Evolutionary conservation across 345 rosid genomes (phyloP), one percentile per base, ranked within the genome.

Genomic region (Cochlearia excelsa): DNA sequence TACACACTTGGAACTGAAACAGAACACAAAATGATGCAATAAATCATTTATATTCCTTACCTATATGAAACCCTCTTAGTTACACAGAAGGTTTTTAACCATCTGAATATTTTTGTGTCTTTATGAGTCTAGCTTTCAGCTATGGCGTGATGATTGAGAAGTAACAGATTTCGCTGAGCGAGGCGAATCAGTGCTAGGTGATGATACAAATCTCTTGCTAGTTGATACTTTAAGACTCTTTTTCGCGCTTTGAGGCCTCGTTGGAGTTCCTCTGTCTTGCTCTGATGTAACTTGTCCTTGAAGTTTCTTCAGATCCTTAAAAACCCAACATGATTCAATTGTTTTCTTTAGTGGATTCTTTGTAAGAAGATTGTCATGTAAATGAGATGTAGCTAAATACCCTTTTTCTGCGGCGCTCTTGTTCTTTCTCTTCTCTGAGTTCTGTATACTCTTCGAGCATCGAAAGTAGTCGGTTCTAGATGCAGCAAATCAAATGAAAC

Each of bases 251-350:
- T 63, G 86, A 48, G 80, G 71, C 78, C 81, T 89, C 2, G 84
- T 82, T 45, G 91, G 91, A 78, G 84, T 85, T 71, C 86, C 82
- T 72, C 85, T 89, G 5, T 89, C 97, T 71, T 87, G 99, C 69
- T 89, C 99, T 40, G 90, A 78, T 63, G 81, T 82, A 11, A 85
- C 77, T 71, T 92, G 98, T 30, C 88, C 86, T 53, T 89, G 95
- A 72, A 84, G 83, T 74, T 89, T 93, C 85, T 93, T 93, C 69
- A 85, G 84, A 63, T 89, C 99, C 99, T 93, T 67, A 3, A 69
- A 3, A 66, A 68, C 34, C 51, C 39, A 52, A 52, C 26, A 41
- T 26, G 35, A 50, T 23, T 9, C 44, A 50, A 30, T 45, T 53
- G 37, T 46, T 28, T 48, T 30, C 38, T 27, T 31, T 53, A 28